Evolutionary conservation across 169 alveolate genomes (phyloP), one percentile per base, ranked within the genome.

Genomic region (Plasmodium gallinaceum): DNA sequence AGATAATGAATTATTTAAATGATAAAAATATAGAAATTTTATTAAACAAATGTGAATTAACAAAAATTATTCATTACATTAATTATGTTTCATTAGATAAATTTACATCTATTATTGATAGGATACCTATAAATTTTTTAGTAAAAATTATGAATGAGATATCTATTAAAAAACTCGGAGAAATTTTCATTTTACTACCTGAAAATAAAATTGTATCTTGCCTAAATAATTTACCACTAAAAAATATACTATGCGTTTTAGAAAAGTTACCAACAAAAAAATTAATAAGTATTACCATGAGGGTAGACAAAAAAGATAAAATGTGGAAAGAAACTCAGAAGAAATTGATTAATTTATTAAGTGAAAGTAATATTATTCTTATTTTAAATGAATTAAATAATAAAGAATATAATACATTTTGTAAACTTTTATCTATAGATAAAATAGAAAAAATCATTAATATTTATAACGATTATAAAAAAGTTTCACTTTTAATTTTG

Each of bases 101-200:
- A 46, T 83, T 69, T 83, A 69, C 54, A 58, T 57, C 16, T 5
- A 16, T 83, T 46, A 16, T 61, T 42, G 39, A 43, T 14, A 83
- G 69, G 68, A 18, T 83, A 39, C 91, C 91, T 10, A 58, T 22
- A 24, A 6, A 16, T 16, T 83, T 83, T 62, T 32, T 83, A 18
- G 39, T 24, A 69, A 46, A 83, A 83, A 83, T 83, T 70, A 62
- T 83, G 14, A 83, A 83, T 83, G 91, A 83, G 16, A 83, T 83
- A 83, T 83, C 91, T 43, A 26, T 69, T 22, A 83, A 83, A 57
- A 46, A 37, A 26, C 42, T 83, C 8, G 45, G 57, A 16, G 69
- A 69, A 61, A 18, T 83, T 43, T 83, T 83, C 60, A 60, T 83
- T 7, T 46, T 68, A 8, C 24, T 62, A 7, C 57, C 76, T 6